Base-by-base conservation (phyloP, 2,329 filamentous ascomycete species). In the Akanthomyces uredinophilus region DNA sequence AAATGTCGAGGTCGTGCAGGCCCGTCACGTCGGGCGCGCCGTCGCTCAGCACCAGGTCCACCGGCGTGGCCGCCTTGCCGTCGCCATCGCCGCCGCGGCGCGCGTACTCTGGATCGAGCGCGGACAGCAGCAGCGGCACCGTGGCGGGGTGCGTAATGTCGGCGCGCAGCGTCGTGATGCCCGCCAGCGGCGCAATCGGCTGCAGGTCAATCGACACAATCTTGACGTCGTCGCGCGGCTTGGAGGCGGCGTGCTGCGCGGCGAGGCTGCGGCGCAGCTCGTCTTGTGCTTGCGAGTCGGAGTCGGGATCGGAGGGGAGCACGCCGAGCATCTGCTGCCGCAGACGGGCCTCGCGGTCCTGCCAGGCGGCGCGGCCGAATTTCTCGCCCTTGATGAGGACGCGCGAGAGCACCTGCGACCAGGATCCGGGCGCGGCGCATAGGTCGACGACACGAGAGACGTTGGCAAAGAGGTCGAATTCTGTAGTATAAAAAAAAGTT, bases 141-240 rank as follows among this genome's bases (percentile, higher is more conserved):
- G 95, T 99, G 4, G 92, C 93, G 0, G 95, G 94, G 74, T 99
- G 95, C 10, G 95, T 99, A 68, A 99, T 99, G 73, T 99, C 95
- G 54, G 95, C 95, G 70, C 93, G 89, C 16, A 99, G 83, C 13
- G 91, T 96, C 41, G 89, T 91, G 73, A 99, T 96, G 64, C 95
- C 95, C 29, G 95, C 90, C 5, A 99, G 82, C 6, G 94, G 92
- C 65, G 90, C 92, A 84, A 99, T 99, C 44, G 95, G 95, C 73
- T 99, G 95, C 41, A 99, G 79, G 71, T 99, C 95, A 63, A 99
- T 96, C 0, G 95, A 87, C 1, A 99, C 94, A 65, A 99, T 98
- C 74, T 95, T 94, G 71, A 97, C 91, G 69, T 92, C 87, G 60
- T 87, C 79, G 53, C 87, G 78, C 1, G 87, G 77, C 44, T 72